These are phyloP conservation scores for Chlorella sp. DNA, from an alignment of 139 green algal genomes.

Conservation along the genomic window DNA sequence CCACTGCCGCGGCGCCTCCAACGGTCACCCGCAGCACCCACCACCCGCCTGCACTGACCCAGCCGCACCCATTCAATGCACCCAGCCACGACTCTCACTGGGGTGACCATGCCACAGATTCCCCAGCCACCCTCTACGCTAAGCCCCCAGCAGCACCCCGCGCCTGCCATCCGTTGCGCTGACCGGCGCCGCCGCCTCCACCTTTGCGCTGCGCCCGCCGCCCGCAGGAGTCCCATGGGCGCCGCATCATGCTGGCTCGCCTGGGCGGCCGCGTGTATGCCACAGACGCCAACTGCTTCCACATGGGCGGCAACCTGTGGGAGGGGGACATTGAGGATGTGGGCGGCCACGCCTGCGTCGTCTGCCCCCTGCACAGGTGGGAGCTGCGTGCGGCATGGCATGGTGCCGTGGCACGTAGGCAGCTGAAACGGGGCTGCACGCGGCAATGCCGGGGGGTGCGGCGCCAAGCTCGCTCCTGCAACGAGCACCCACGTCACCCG, in stretches of 20 bases:
- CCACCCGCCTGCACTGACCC: no score
- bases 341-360: conserved; percentile 43
- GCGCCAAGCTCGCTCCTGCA: not conserved
- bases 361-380: conserved; percentile 47
- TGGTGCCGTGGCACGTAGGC: not conserved
- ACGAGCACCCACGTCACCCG: not conserved
- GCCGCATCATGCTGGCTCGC: conserved; percentile 42
- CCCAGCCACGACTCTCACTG: no score
- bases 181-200: not conserved
- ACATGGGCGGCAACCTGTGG: conserved; percentile 36
- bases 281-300: conserved; percentile 51
- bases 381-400: not conserved
- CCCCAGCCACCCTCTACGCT: no score
- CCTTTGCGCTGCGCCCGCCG: not conserved
- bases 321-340: conserved; percentile 56
- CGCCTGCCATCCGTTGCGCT: not conserved
- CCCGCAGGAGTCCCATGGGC: conserved; percentile 40
- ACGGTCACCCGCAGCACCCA: not conserved
- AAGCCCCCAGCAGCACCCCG: not conserved
- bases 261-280: conserved; percentile 8
- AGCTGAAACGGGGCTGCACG: not conserved
- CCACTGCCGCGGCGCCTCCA: not conserved
- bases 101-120: no score
- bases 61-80: no score
- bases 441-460: not conserved